Evolutionary conservation across 345 rosid species (phyloP).

Genomic region (Raphanus raphanistrum): DNA sequence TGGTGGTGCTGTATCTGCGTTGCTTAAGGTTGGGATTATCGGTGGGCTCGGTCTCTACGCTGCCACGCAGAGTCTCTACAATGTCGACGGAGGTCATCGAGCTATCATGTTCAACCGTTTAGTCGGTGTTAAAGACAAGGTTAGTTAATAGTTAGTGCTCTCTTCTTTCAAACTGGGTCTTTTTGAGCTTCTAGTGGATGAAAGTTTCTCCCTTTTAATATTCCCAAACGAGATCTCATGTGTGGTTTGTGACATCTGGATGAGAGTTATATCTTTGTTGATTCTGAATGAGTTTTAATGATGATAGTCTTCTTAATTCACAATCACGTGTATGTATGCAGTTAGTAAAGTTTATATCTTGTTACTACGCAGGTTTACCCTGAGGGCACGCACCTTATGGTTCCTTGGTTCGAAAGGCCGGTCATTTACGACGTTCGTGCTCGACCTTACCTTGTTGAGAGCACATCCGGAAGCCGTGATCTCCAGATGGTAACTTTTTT

Average conservation of each 20-base stretch:
- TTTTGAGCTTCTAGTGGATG: not conserved
- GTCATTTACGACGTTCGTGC: constrained; percentile 90
- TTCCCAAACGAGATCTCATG: not conserved
- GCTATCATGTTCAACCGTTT: constrained; percentile 44
- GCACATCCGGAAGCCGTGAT: constrained; percentile 90
- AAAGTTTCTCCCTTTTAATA: too few species aligned
- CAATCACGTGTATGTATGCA: not conserved
- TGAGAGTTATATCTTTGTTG: too few species aligned
- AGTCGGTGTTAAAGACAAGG: constrained; percentile 39
- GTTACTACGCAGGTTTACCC: constrained; percentile 63
- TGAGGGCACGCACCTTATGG: constrained; percentile 86
- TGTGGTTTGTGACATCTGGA: not conserved
- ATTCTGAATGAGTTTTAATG: too few species aligned
- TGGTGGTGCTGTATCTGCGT: constrained; percentile 56
- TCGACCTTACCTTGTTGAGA: constrained; percentile 79
- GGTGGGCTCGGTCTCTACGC: constrained; percentile 78
- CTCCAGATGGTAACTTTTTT: constrained; percentile 69
- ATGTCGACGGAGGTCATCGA: constrained; percentile 39
- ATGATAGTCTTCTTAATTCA: too few species aligned
- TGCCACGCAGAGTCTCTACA: constrained; percentile 41
- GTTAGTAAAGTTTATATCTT: not conserved
- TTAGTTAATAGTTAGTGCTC: constrained; percentile 1
- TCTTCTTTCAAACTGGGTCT: not conserved
- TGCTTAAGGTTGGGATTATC: constrained; percentile 66
- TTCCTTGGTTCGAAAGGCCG: constrained; percentile 88